Evolutionary conservation across 129 eudicot genomes (phyloP), one percentile per base, ranked within the genome.

Genomic region (Scalesia atractyloides): DNA sequence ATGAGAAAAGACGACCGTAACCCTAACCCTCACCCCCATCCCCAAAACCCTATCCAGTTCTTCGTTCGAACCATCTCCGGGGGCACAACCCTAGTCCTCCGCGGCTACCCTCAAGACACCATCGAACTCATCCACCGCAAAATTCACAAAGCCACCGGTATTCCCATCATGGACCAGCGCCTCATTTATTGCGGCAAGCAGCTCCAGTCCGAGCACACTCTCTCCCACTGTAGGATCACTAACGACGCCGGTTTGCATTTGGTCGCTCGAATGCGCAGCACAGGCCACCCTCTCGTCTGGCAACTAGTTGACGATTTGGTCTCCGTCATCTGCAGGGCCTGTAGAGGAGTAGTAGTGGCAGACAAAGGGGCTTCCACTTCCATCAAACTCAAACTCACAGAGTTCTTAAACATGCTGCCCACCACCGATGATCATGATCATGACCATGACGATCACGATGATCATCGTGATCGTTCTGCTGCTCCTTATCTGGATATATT

Each of bases 111-210:
- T 4, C 0, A 57, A 8, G 96, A 86, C 69, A 82, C 89, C 0
- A 74, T 91, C 33, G 56, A 68, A 46, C 57, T 81, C 5, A 53
- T 91, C 48, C 96, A 84, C 41, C 78, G 76, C 24, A 70, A 66
- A 11, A 84, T 91, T 2, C 70, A 84, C 10, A 9, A 65, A 5
- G 34, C 39, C 13, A 86, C 91, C 9, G 81, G 89, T 3, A 84
- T 91, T 0, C 87, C 90, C 1, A 24, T 72, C 4, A 62, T 13
- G 1, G 89, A 84, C 18, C 96, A 86, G 12, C n/a, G 96, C 5
- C 15, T 91, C 2, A 71, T 91, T 12, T 91, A 88, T 60, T 50
- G 80, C 2, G 90, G 96, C 3, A 91, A 80, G 76, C 97, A 88
- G 84, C 83, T 92, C 9, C 86, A 85, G 64, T 83, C 79, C 78